Evolutionary conservation across 257 asterid genomes (phyloP).

Genomic region (Primulina eburnea): DNA sequence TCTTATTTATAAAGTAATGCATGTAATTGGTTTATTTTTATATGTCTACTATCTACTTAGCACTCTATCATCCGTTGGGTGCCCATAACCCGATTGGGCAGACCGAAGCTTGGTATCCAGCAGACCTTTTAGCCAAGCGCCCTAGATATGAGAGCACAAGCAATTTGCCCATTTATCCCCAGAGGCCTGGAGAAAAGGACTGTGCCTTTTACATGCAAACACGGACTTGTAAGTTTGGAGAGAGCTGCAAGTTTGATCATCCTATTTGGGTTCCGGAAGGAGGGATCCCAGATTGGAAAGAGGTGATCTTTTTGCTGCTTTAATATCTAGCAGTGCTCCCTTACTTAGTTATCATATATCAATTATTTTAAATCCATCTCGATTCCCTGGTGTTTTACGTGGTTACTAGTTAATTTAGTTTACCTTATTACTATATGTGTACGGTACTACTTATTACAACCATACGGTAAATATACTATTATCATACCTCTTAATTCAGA

Average conservation of each 20-base stretch:
- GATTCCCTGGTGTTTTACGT: conserved; percentile 23
- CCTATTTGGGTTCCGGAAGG: conserved; percentile 99
- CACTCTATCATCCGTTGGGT: conserved; percentile 89
- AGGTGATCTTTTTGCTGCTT: conserved; percentile 78
- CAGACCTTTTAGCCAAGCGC: conserved; percentile 91
- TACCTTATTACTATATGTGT: conserved; percentile 15
- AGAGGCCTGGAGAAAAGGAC: conserved; percentile 99
- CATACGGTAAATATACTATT: conserved; percentile 18
- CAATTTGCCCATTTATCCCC: conserved; percentile 95
- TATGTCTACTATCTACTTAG: conserved; percentile 78
- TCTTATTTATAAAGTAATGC: conserved; percentile 35
- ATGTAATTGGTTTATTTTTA: conserved; percentile 47
- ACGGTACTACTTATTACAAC: conserved; percentile 15
- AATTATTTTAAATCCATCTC: conserved; percentile 25
- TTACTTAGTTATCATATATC: conserved; percentile 26
- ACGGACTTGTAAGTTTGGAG: conserved; percentile 97
- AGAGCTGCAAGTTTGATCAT: conserved; percentile 99
- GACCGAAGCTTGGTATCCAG: conserved; percentile 91
- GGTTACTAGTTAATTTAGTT: conserved; percentile 21
- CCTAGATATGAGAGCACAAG: conserved; percentile 89
- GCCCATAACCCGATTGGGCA: conserved; percentile 81
- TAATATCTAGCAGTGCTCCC: conserved; percentile 34
- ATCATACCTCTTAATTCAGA: conserved; percentile 13
- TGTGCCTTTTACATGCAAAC: conserved; percentile 99
- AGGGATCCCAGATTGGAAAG: conserved; percentile 99